Percentiles rank a stretch among this genome's conserved stretches.
These are phyloP conservation scores for Garcia nutans DNA, from an alignment of 345 rosid genomes.

Conservation along the genomic window DNA sequence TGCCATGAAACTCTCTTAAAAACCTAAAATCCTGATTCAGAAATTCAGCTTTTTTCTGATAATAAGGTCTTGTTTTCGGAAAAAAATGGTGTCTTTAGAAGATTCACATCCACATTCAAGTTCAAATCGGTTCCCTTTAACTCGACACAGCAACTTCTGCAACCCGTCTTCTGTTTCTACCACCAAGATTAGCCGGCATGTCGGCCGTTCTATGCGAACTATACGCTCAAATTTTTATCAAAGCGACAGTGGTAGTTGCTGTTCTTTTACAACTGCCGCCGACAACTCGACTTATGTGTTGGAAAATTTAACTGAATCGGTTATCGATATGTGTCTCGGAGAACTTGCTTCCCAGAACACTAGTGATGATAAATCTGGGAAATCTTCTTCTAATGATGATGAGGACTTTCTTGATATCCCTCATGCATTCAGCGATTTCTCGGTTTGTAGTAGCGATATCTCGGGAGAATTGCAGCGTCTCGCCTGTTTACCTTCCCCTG, in stretches of 20 bases:
- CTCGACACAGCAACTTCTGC: constrained; percentile 33
- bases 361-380: constrained; percentile 28
- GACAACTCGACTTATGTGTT: constrained; percentile 56
- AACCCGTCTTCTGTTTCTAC: constrained; percentile 37
- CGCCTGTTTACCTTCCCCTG: constrained; percentile 64
- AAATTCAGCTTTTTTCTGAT: neutral
- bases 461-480: constrained; percentile 94
- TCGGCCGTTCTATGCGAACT: constrained; percentile 92
- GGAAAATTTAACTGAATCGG: constrained; percentile 78
- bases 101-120: constrained; percentile 49
- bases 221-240: constrained; percentile 65
- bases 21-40: neutral
- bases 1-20: constrained; percentile 28
- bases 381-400: constrained; percentile 33
- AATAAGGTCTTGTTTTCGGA: neutral
- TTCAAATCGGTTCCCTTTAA: constrained; percentile 61
- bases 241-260: constrained; percentile 35
- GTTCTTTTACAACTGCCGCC: constrained; percentile 45
- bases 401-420: constrained; percentile 73
- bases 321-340: constrained; percentile 82
- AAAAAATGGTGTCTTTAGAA: constrained; percentile 64
- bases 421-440: constrained; percentile 78
- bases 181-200: constrained; percentile 50
- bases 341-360: constrained; percentile 53
- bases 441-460: constrained; percentile 84